Base-by-base conservation (phyloP, 2,329 filamentous ascomycete genomes). In the Dactylellina leptospora region DNA sequence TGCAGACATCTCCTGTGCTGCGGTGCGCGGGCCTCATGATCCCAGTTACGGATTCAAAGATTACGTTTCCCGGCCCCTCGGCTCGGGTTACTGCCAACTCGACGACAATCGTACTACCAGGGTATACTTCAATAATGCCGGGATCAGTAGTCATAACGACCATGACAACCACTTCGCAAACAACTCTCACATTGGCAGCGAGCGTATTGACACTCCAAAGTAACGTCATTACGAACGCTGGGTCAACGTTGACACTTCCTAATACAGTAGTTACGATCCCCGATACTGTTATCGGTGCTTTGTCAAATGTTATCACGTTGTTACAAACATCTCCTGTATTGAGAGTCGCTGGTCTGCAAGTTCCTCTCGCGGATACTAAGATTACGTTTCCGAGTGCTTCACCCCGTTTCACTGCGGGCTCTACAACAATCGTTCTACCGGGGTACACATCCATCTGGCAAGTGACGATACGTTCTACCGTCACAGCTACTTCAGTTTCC, bases 151-250 rank as follows among this genome's bases (percentile, higher is more conserved):
- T 22, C 11, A 45, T 18, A n/a, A 18, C n/a, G 22, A 20, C 40
- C n/a, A 18, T 18, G 4, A 18, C 18, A 11, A 45, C 20, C 2
- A 53, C 48, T 16, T 30, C 48, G 2, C 25, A 23, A 13, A 53
- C 48, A 3, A 53, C 48, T 11, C 28, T 53, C 16, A 53, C 48
- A 4, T 53, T 53, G 20, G 48, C 16, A 3, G 28, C 48, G 38
- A 53, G 23, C 27, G 48, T 53, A n/a, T 53, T 33, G 18, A 53
- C 48, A 13, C 48, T 53, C 2, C 28, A 53, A 23, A 53, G 48
- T 18, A 25, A 53, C 23, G 48, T 53, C 4, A 53, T 53, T 18
- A 53, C 48, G 23, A 53, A 53, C 38, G 28, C 27, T 23, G 48
- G n/a, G n/a, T 53, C 48, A 9, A 53, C 48, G 3, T 16, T 53